Base-by-base conservation (phyloP, 768 basidiomycete species). In the Boletus rufocinnamomeus region DNA sequence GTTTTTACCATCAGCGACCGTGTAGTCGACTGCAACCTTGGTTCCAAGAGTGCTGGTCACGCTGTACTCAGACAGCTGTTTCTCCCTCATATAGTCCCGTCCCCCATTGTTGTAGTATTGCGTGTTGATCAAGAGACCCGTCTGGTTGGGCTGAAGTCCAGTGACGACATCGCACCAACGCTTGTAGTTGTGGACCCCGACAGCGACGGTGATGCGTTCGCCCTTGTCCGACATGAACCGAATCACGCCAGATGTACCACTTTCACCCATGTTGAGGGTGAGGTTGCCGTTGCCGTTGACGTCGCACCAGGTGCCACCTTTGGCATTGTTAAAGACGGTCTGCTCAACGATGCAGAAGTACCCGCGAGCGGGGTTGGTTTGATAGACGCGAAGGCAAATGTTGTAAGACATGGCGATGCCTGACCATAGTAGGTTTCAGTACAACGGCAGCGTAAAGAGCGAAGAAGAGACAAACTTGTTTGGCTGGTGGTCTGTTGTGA, bases 171-270 rank as follows among this genome's bases (percentile, higher is more conserved):
- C 76, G 64, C 69, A 66, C 78, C 79, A 79, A 7, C 70, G 63
- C 58, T 70, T 71, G 66, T 73, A 70, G 67, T 75, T 74, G 69
- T 79, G 72, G 23, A 78, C 68, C 1, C 80, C 78, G 21, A 79
- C 40, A 14, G 68, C 68, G 59, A 75, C 60, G 28, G 76, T 50
- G 69, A 76, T 72, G 14, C 47, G 56, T 53, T 77, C 75, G 55
- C 66, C 71, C 9, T 50, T 63, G 47, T 68, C 66, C 8, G 65
- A 60, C 32, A 40, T 32, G 64, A 78, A 70, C 54, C 74, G 75
- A 19, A 80, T 51, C 7, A 67, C 65, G 11, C 79, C 75, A 16
- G 75, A 78, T 0, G 75, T 78, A 40, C 76, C 78, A 57, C 77
- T 79, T 6, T 69, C 72, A 35, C 63, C 66, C 70, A 76, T 77